Evolutionary conservation across 805 yeast species (phyloP).

Genomic region (Ogataea minuta): DNA sequence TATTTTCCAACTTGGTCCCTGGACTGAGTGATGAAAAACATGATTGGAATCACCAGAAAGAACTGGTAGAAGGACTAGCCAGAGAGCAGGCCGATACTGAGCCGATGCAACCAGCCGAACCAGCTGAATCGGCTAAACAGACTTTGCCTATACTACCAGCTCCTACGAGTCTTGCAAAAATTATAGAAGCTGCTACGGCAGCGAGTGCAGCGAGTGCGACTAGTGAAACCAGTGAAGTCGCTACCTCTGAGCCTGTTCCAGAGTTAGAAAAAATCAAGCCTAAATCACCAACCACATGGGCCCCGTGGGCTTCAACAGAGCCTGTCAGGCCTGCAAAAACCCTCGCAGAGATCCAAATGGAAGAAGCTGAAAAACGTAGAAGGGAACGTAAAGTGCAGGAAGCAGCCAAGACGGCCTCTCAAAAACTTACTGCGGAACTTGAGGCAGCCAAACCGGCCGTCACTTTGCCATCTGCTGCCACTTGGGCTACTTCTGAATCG

Average conservation of each 20-base stretch:
- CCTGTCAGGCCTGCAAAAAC: slow-evolving; percentile 44
- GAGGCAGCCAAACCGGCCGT: slow-evolving; percentile 16
- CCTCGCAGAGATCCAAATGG: slow-evolving; percentile 60
- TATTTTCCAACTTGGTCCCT: slow-evolving; percentile 8
- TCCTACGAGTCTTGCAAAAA: no score
- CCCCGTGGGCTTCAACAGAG: slow-evolving; percentile 26
- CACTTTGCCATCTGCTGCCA: slow-evolving; percentile 40
- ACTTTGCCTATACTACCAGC: slow-evolving; percentile 5
- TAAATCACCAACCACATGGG: slow-evolving; percentile 41
- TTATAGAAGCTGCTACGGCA: no score
- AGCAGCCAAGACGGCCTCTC: slow-evolving; percentile 24
- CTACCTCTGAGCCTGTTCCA: background rate
- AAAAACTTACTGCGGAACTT: slow-evolving; percentile 21
- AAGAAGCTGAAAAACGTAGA: slow-evolving; percentile 38
- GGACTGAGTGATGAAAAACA: no score
- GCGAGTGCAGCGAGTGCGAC: slow-evolving; percentile 1
- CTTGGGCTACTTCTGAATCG: slow-evolving; percentile 38
- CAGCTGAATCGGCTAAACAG: no score
- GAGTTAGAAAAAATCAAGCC: slow-evolving; percentile 17
- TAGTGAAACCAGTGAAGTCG: background rate
- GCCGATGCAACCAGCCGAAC: no score
- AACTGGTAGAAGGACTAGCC: no score
- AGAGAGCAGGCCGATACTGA: no score
- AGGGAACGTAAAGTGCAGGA: slow-evolving; percentile 23
- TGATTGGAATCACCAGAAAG: no score